These are phyloP conservation scores for Trichosporon sp. DNA, from an alignment of 1,284 basidiomycete genomes.

Conservation along the genomic window DNA sequence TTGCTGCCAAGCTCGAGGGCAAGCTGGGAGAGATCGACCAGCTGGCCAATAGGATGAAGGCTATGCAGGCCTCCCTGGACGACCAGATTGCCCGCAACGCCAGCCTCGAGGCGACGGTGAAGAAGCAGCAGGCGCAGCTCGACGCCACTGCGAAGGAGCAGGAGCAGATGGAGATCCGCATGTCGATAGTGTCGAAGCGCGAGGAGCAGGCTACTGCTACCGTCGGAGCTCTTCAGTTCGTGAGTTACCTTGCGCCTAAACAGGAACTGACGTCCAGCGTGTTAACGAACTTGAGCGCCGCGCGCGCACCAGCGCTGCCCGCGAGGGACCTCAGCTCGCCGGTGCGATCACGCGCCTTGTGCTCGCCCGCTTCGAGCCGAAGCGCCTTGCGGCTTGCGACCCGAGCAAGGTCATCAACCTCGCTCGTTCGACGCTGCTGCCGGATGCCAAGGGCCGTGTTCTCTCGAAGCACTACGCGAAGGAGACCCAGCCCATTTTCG, in stretches of 20 bases:
- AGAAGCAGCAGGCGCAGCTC: not conserved
- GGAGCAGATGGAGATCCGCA: constrained; percentile 1
- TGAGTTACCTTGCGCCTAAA: not conserved
- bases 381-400: not conserved
- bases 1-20: not conserved
- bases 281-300: not conserved
- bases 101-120: not conserved
- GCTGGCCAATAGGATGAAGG: not conserved
- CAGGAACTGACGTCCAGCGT: not conserved
- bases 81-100: not conserved
- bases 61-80: not conserved
- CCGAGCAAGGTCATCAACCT: constrained; percentile 2
- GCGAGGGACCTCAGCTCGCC: not conserved
- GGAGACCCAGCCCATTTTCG: not conserved
- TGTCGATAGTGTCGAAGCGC: not conserved
- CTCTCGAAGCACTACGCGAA: not conserved
- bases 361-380: not conserved
- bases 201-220: not conserved
- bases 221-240: not conserved
- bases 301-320: not conserved
- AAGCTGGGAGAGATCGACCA: not conserved
- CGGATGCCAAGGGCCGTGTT: not conserved
- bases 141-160: not conserved
- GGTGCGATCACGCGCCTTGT: not conserved
- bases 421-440: not conserved